phyloP scores from a whole-genome alignment of 2,329 filamentous ascomycete genomes.

The Pseudophaeomoniella oleicola region DNA sequence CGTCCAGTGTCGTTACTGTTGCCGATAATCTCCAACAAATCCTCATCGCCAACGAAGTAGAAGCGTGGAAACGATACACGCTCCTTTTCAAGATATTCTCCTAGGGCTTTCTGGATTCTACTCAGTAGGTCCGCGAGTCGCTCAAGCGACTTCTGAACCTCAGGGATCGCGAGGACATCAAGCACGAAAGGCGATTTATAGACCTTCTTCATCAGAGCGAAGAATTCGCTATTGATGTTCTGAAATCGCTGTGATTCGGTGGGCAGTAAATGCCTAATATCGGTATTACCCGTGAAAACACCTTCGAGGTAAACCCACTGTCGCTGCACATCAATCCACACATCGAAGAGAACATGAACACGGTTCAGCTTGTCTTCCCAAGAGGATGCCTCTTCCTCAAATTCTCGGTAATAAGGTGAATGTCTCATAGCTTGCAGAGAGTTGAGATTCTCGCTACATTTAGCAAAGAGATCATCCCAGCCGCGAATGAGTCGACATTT shows the following conservation, averaged over 20 bases:
- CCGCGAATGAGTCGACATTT: constrained; percentile 95
- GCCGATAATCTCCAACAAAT: constrained; percentile 95
- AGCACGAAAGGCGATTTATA: constrained; percentile 92
- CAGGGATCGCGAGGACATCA: constrained; percentile 88
- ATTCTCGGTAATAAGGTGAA: constrained; percentile 98
- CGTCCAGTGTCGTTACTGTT: constrained; percentile 96
- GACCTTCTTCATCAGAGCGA: constrained; percentile 98
- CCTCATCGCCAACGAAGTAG: constrained; percentile 98
- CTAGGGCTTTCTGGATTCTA: constrained; percentile 97
- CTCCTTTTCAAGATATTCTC: constrained; percentile 96
- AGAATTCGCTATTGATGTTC: constrained; percentile 98
- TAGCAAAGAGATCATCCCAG: constrained; percentile 96
- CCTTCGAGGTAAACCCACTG: constrained; percentile 99
- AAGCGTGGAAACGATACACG: constrained; percentile 95
- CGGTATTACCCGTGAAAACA: constrained; percentile 95
- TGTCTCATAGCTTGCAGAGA: constrained; percentile 97
- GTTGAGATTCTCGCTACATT: constrained; percentile 95
- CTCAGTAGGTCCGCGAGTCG: constrained; percentile 90
- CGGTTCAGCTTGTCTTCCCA: constrained; percentile 99
- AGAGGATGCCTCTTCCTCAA: constrained; percentile 87
- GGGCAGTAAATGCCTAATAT: constrained; percentile 95
- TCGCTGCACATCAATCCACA: constrained; percentile 99
- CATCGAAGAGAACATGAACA: constrained; percentile 93
- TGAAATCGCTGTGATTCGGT: constrained; percentile 95
- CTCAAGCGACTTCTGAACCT: constrained; percentile 90